Conservation (phyloP, 768 basidiomycete genomes). For the Macrolepiota dolichaula region DNA sequence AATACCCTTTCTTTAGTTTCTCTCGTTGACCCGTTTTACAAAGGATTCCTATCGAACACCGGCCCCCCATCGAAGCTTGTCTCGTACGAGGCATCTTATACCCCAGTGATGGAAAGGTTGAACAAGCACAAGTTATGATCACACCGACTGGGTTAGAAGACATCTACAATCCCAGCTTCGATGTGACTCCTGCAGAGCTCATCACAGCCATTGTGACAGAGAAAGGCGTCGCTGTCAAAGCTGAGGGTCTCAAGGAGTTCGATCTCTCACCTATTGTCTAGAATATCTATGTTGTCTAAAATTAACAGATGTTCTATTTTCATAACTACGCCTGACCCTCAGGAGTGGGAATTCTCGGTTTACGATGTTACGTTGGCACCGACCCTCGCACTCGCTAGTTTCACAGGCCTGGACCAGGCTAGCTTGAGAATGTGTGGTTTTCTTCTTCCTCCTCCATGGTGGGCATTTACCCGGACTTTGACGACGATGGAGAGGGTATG, state of each 20-base stretch:
- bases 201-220: constrained; percentile 97
- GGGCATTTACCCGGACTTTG: background rate
- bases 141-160: constrained; percentile 65
- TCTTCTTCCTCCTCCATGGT: background rate
- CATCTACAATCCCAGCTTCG: constrained; percentile 93
- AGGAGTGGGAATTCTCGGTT: background rate
- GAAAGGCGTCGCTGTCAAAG: constrained; percentile 83
- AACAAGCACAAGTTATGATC: constrained; percentile 80
- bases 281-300: constrained; percentile 8
- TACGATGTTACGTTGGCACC: background rate
- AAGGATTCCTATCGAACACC: constrained; percentile 90
- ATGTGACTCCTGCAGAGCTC: constrained; percentile 91
- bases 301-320: background rate
- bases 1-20: constrained; percentile 4
- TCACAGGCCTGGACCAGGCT: background rate
- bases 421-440: background rate
- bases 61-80: constrained; percentile 84
- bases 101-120: constrained; percentile 43
- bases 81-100: constrained; percentile 81
- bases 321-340: background rate
- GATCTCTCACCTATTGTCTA: constrained; percentile 61
- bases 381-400: too few species aligned
- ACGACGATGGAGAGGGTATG: background rate
- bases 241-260: constrained; percentile 52
- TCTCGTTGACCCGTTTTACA: background rate